Evolutionary conservation across 176 grass and related monocot species (phyloP).

Genomic region (Juncus effusus): DNA sequence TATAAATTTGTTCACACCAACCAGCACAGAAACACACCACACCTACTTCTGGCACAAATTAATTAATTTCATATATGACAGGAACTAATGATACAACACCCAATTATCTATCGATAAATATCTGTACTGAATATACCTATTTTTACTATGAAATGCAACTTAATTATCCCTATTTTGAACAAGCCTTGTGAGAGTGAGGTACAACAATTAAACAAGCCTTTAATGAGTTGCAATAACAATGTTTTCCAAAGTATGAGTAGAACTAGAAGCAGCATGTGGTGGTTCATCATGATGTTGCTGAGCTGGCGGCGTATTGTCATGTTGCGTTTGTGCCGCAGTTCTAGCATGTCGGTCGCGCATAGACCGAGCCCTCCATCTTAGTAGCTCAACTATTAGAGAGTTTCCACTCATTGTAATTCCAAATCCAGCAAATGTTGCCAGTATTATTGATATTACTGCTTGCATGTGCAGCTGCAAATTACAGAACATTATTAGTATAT

Average conservation of each 20-base stretch:
- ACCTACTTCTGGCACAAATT: too few relatives aligned
- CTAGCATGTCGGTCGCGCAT: not conserved
- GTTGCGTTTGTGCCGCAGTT: not conserved
- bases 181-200: not conserved
- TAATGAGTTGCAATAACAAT: slow-evolving; percentile 13
- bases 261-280: not conserved
- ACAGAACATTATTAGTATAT: not conserved
- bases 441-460: slow-evolving; percentile 76
- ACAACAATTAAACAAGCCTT: slow-evolving; percentile 2
- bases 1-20: too few relatives aligned
- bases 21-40: too few relatives aligned
- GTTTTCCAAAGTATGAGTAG: not conserved
- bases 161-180: too few relatives aligned
- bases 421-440: slow-evolving; percentile 86
- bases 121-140: too few relatives aligned
- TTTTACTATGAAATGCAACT: too few relatives aligned
- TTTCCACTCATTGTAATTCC: slow-evolving; percentile 81
- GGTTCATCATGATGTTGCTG: slow-evolving; percentile 15
- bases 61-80: too few relatives aligned
- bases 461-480: slow-evolving; percentile 78
- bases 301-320: slow-evolving; percentile 12
- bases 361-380: slow-evolving; percentile 42
- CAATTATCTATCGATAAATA: too few relatives aligned
- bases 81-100: too few relatives aligned
- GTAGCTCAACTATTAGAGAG: slow-evolving; percentile 50